Percentiles rank a stretch among this genome's conserved stretches.
phyloP scores from a whole-genome alignment of 352 stramenopile genomes.

The Pythium scleroteichum region DNA sequence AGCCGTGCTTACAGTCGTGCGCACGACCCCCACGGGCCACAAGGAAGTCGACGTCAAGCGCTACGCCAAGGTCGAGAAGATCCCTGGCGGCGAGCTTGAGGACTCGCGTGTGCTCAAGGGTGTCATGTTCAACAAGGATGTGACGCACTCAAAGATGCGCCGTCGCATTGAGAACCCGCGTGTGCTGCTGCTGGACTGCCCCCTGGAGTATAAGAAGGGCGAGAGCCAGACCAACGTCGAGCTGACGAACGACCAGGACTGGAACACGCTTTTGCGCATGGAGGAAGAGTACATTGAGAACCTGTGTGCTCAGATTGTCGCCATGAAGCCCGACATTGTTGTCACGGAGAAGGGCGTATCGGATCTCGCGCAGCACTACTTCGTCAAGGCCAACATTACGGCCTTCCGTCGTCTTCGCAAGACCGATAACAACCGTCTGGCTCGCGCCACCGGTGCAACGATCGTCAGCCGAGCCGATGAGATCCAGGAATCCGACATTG shows the following conservation, averaged over 20 bases:
- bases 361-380: constrained; percentile 99
- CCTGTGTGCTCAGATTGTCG: constrained; percentile 98
- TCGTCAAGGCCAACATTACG: constrained; percentile 98
- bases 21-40: constrained; percentile 76
- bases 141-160: constrained; percentile 99
- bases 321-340: constrained; percentile 99
- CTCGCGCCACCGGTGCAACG: constrained; percentile 95
- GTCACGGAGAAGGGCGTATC: constrained; percentile 99
- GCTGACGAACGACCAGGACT: constrained; percentile 98
- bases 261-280: constrained; percentile 97
- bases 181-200: constrained; percentile 98
- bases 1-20: constrained; percentile 94
- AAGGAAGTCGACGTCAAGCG: constrained; percentile 99
- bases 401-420: constrained; percentile 99
- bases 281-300: constrained; percentile 99
- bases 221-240: constrained; percentile 98
- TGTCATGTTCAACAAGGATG: constrained; percentile 99
- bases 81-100: constrained; percentile 95
- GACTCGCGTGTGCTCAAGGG: constrained; percentile 96
- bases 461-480: constrained; percentile 98
- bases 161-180: constrained; percentile 98
- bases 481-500: constrained; percentile 99
- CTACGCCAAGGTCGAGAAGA: constrained; percentile 99
- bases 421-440: constrained; percentile 99
- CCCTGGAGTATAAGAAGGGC: constrained; percentile 99